Conservation (phyloP, 2,329 filamentous ascomycete genomes). For the Blastomyces emzantsi region DNA sequence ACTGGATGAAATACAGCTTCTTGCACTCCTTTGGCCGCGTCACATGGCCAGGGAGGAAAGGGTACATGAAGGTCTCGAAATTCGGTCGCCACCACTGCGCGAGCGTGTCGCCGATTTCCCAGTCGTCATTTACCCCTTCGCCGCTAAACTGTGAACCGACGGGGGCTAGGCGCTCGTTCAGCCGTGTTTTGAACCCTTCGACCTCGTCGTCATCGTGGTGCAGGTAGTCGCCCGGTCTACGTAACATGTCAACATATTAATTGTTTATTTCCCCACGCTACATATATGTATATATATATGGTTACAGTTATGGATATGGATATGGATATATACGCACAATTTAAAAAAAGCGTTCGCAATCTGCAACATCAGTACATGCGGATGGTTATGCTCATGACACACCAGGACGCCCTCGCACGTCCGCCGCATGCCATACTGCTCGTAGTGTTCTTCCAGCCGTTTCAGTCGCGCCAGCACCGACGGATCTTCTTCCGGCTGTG, state of each 20-base stretch:
- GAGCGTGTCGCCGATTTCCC: conserved; percentile 88
- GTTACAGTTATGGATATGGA: no score
- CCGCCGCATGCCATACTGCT: conserved; percentile 85
- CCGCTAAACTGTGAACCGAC: conserved; percentile 73
- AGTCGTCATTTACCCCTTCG: conserved; percentile 83
- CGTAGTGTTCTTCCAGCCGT: conserved; percentile 92
- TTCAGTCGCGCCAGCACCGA: conserved; percentile 88
- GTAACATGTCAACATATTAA: not conserved
- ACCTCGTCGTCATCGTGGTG: conserved; percentile 79
- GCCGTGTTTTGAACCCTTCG: conserved; percentile 82
- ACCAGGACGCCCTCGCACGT: conserved; percentile 96
- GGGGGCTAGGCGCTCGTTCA: conserved; percentile 89
- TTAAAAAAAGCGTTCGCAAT: conserved; percentile 99
- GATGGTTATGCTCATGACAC: conserved; percentile 98
- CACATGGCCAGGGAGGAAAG: conserved; percentile 91
- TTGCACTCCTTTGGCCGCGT: conserved; percentile 98
- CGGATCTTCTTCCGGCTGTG: conserved; percentile 93
- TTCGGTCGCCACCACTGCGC: conserved; percentile 99
- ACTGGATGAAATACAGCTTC: conserved; percentile 94
- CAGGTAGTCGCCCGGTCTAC: conserved; percentile 82
- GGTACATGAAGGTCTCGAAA: conserved; percentile 99
- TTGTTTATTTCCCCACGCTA: not conserved
- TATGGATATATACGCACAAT: conserved; percentile 44
- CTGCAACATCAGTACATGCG: conserved; percentile 97
- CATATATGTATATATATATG: not conserved